Evolutionary conservation across 208 protist genomes (phyloP).

Genomic region (Crithidia brevicula): DNA sequence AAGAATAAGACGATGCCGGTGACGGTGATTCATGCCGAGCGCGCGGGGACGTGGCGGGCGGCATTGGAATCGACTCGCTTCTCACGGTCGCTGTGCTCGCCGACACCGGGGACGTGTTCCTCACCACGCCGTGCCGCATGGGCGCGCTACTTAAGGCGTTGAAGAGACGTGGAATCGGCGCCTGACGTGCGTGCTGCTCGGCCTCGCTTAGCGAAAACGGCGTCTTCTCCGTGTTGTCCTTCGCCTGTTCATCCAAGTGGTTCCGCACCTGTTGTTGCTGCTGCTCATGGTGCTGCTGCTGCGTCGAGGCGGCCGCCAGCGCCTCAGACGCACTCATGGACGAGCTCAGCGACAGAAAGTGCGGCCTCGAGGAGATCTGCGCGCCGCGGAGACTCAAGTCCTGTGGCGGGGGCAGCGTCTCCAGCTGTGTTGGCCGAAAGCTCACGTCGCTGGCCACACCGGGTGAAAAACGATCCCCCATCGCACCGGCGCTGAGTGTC

Average conservation of each 20-base stretch:
- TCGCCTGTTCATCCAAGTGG: neutral
- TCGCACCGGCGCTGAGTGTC: neutral
- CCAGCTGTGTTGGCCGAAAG: neutral
- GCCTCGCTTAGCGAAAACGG: no score
- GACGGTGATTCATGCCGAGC: no score
- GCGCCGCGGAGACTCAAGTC: constrained; percentile 1
- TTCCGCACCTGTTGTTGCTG: neutral
- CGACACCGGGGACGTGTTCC: no score
- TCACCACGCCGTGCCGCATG: no score
- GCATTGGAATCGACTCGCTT: no score
- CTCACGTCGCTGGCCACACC: neutral
- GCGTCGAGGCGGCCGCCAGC: neutral
- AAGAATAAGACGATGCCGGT: no score
- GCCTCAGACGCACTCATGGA: neutral
- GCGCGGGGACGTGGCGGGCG: no score
- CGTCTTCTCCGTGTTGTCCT: neutral
- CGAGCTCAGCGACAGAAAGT: neutral
- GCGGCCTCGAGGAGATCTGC: no score
- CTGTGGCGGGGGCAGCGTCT: constrained; percentile 8
- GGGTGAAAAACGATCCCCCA: neutral
- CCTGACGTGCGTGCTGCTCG: no score
- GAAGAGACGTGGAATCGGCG: no score
- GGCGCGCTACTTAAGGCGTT: no score
- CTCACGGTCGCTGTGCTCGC: no score
- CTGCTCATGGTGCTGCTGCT: neutral